Conservation (phyloP, 2,329 filamentous ascomycete species). For the Aureobasidium sp. region DNA sequence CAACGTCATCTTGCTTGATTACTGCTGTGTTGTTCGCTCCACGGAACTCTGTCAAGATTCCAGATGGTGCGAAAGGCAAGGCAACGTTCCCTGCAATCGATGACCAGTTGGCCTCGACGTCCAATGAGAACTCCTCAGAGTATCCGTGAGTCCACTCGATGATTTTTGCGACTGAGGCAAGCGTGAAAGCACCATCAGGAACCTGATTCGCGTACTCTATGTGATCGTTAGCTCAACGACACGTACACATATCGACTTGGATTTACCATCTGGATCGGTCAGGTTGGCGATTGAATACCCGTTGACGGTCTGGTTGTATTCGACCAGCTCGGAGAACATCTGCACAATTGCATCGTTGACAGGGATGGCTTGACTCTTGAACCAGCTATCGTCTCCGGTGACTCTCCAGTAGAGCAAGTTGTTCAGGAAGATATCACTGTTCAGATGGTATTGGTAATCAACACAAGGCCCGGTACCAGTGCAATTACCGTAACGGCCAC, state of each 20-base stretch:
- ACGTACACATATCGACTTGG: neutral
- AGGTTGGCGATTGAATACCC: conserved; percentile 49
- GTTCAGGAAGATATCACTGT: conserved; percentile 58
- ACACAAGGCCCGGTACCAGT: conserved; percentile 53
- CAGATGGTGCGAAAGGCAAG: conserved; percentile 16
- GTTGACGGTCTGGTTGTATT: conserved; percentile 48
- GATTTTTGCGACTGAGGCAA: conserved; percentile 16
- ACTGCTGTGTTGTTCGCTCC: conserved; percentile 17
- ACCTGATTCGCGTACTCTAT: conserved; percentile 54
- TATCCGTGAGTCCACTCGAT: conserved; percentile 16
- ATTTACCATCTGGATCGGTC: conserved; percentile 54
- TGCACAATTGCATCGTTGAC: conserved; percentile 56
- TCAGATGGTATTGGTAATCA: conserved; percentile 64
- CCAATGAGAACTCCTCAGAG: conserved; percentile 13
- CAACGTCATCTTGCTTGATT: conserved; percentile 62
- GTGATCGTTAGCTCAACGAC: conserved; percentile 33
- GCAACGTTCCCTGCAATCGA: conserved; percentile 14
- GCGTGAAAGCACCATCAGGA: conserved; percentile 15
- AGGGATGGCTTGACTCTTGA: conserved; percentile 49
- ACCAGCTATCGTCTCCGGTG: conserved; percentile 49
- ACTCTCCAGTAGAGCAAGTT: conserved; percentile 53
- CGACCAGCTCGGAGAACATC: conserved; percentile 51
- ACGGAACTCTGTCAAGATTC: conserved; percentile 14
- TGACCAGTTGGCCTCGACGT: conserved; percentile 13
- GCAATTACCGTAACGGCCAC: conserved; percentile 58